These are phyloP conservation scores for Heterobasidion parviporum DNA, from an alignment of 1,284 basidiomycete species.

Conservation along the genomic window DNA sequence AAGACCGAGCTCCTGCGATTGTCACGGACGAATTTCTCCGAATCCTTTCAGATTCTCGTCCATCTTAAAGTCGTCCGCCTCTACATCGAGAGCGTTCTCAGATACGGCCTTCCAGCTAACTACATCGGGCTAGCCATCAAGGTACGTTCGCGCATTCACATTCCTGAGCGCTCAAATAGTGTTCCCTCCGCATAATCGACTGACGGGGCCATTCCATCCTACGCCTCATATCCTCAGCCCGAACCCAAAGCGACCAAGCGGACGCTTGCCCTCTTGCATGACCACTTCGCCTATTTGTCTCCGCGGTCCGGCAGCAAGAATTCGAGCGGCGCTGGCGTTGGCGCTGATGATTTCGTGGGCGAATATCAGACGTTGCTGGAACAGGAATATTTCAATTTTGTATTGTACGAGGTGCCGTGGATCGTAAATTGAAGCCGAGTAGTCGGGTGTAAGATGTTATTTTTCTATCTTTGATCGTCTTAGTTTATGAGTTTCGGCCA, in stretches of 20 bases:
- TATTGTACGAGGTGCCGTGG: slow-evolving; percentile 83
- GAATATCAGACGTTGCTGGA: slow-evolving; percentile 91
- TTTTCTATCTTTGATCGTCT: not conserved
- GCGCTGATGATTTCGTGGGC: slow-evolving; percentile 58
- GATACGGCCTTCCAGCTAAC: slow-evolving; percentile 92
- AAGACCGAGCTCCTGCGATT: slow-evolving; percentile 93
- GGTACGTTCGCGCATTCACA: slow-evolving; percentile 33
- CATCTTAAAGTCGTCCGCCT: slow-evolving; percentile 90
- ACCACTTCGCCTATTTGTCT: slow-evolving; percentile 77
- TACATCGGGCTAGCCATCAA: slow-evolving; percentile 81
- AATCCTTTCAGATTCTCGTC: slow-evolving; percentile 90
- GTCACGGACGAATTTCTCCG: slow-evolving; percentile 93
- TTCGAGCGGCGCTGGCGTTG: slow-evolving; percentile 27
- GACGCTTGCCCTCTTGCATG: slow-evolving; percentile 65
- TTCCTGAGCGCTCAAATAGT: not conserved
- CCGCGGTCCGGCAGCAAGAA: slow-evolving; percentile 29
- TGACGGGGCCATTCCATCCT: not conserved
- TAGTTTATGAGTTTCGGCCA: not conserved
- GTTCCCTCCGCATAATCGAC: not conserved
- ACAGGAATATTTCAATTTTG: slow-evolving; percentile 91
- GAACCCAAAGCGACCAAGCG: slow-evolving; percentile 83
- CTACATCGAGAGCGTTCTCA: slow-evolving; percentile 92
- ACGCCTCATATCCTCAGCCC: slow-evolving; percentile 45
- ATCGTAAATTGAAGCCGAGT: slow-evolving; percentile 26
- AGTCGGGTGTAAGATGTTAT: slow-evolving; percentile 3